A percentile compares a stretch with the other conserved stretches of the same genome.
These are phyloP conservation scores for Aspergillus sp. DNA, from an alignment of 2,329 filamentous ascomycete genomes.

Conservation along the genomic window DNA sequence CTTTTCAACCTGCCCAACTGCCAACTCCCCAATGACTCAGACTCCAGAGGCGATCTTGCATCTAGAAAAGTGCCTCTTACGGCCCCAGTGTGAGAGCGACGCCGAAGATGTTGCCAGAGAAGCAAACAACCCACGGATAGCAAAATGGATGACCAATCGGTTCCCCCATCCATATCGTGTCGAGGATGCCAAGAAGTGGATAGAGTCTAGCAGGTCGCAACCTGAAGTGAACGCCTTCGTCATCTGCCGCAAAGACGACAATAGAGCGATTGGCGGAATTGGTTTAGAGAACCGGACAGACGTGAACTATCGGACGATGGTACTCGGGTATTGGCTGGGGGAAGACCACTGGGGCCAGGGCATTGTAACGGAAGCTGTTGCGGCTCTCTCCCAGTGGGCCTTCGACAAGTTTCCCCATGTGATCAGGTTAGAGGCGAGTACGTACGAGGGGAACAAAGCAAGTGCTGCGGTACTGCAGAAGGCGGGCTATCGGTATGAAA, in stretches of 20 bases:
- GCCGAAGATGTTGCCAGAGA: slow-evolving; percentile 1
- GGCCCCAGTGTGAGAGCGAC: slow-evolving; percentile 1
- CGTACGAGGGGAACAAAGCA: slow-evolving; percentile 6
- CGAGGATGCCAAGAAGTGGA: slow-evolving; percentile 2
- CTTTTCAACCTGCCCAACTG: background rate
- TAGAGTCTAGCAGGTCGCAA: background rate
- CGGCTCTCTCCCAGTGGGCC: slow-evolving; percentile 1
- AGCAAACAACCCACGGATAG: slow-evolving; percentile 11
- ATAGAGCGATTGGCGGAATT: slow-evolving; percentile 5
- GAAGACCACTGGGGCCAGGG: slow-evolving; percentile 9
- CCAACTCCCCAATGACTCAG: background rate
- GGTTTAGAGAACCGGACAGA: background rate
- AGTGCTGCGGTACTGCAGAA: slow-evolving; percentile 9
- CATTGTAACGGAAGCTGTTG: slow-evolving; percentile 6
- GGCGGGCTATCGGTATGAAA: slow-evolving; percentile 8
- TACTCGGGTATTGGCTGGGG: slow-evolving; percentile 11
- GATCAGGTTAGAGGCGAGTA: slow-evolving; percentile 7
- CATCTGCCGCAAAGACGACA: slow-evolving; percentile 1
- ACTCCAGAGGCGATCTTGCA: slow-evolving; percentile 1
- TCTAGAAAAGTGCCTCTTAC: background rate
- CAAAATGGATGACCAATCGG: slow-evolving; percentile 8
- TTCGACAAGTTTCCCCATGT: slow-evolving; percentile 6
- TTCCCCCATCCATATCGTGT: slow-evolving; percentile 9
- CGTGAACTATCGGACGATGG: slow-evolving; percentile 8
- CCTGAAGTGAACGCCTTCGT: background rate